Evolutionary conservation across 129 eudicot genomes (phyloP).

Genomic region (Sambucus nigra): DNA sequence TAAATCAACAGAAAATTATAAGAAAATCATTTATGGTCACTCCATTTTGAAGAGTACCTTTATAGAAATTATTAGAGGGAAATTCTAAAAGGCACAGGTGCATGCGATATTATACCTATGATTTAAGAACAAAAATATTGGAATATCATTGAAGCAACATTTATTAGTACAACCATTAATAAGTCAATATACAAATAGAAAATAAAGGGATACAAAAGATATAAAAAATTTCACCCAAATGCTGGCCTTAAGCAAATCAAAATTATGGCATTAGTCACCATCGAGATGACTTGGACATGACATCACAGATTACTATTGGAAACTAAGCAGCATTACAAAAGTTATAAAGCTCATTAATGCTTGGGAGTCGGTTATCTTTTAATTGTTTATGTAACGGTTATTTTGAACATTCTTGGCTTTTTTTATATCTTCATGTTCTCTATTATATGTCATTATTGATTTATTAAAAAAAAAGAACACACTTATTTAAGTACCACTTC

Average conservation of each 20-base stretch:
- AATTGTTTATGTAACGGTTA: too few relatives aligned
- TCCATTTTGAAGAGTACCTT: conserved; percentile 96
- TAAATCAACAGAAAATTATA: neutral
- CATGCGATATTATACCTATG: conserved; percentile 91
- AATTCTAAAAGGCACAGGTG: conserved; percentile 88
- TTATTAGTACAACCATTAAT: neutral
- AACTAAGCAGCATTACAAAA: neutral
- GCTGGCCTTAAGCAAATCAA: neutral
- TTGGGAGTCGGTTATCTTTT: too few relatives aligned
- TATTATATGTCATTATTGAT: too few relatives aligned
- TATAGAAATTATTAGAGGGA: conserved; percentile 86
- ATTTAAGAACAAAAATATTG: neutral
- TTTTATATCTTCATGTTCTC: too few relatives aligned
- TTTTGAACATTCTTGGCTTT: too few relatives aligned
- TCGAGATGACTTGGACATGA: neutral
- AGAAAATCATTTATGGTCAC: conserved; percentile 66
- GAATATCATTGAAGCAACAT: neutral
- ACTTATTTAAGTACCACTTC: too few relatives aligned
- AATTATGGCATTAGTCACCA: too few relatives aligned
- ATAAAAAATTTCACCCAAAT: neutral
- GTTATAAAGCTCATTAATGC: neutral
- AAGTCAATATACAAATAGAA: neutral
- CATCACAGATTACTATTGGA: neutral
- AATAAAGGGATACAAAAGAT: neutral
- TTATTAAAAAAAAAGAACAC: too few relatives aligned